Base-by-base conservation (phyloP, 768 basidiomycete genomes). In the Jaapia argillacea region DNA sequence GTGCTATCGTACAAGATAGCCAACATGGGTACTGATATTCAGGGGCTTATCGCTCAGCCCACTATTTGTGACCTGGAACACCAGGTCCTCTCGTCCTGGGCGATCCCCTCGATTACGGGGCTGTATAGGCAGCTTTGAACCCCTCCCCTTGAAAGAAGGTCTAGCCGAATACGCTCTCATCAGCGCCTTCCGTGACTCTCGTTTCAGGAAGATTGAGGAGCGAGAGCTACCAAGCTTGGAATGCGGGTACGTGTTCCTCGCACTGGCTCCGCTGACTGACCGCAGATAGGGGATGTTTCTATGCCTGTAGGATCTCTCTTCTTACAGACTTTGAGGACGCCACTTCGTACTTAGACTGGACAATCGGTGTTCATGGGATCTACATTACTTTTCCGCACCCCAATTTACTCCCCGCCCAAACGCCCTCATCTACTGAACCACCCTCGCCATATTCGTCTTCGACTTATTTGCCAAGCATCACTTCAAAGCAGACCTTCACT, bases 51-150 rank as follows among this genome's bases (percentile, higher is more conserved):
- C 42, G 18, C 28, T 36, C 49, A 91, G 90, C 62, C 91, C 93
- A 10, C 70, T 99, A 44, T 99, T 99, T 62, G 90, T 98, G 24
- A 98, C 94, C 4, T 99, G 93, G 93, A 92, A 90, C 62, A 82
- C 77, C 36, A 74, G 73, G 46, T 70, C 75, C 24, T 70, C 70
- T 45, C 77, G 75, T 45, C 65, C 76, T 16, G 79, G 77, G 24
- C 73, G 76, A 45, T 58, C 74, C 18, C 69, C 77, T 36, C 70
- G 75, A 46, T 68, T 99, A 48, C 69, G 94, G 42, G 94, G 94
- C 38, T 99, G 94, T 65, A 97, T 99, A 53, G 94, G 94, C 55
- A 91, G 77, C 62, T 99, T 99, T 55, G 78, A 82, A 25, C 71
- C 87, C 7, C 71, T 81, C 59, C 63, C 79, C 7, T 67, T 98